Evolutionary conservation across 768 basidiomycete species (phyloP), one percentile per base, ranked within the genome.

Genomic region (Phaffia australis): DNA sequence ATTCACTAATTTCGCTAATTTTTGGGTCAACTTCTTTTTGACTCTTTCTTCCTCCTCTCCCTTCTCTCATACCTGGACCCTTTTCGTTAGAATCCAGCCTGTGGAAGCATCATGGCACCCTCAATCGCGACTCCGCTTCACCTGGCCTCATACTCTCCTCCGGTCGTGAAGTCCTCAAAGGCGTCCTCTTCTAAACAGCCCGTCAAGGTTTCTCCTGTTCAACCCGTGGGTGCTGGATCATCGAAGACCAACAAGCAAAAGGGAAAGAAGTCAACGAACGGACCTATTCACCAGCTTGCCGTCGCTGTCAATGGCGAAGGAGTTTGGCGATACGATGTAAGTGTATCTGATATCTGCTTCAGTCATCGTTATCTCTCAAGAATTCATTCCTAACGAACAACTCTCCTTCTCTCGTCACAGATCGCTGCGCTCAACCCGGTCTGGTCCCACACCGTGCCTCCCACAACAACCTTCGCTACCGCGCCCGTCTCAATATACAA

Each of bases 231-330:
- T 11, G 35, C 35, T 42, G 35, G 35, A 42, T 42, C 35, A 11
- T 42, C 35, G 11, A 42, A 11, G 6, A 42, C 35, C 35, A 60
- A 55, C 35, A 60, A 55, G 65, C 46, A 48, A 2, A 57, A 57
- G 56, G 57, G 58, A 19, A 66, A 61, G 65, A 56, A 56, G 23
- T 21, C 54, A 15, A 21, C 52, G 27, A 30, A 30, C 1, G 23
- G 54, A 1, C 19, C 52, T 9, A 8, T 27, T 21, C 51, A 52
- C 32, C 49, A 66, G 60, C n/a, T 66, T 48, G 65, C 60, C 2
- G 48, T 66, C 16, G 65, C 59, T 29, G 65, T 66, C 27, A 60
- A 66, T 25, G 65, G 65, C 27, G 60, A 66, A 27, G 65, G 65
- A 4, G 32, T 66, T 55, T 66, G 65, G 65, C 51, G 59, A 4